Evolutionary conservation across 441 rosid species (phyloP).

Genomic region (Corymbia citriodora): DNA sequence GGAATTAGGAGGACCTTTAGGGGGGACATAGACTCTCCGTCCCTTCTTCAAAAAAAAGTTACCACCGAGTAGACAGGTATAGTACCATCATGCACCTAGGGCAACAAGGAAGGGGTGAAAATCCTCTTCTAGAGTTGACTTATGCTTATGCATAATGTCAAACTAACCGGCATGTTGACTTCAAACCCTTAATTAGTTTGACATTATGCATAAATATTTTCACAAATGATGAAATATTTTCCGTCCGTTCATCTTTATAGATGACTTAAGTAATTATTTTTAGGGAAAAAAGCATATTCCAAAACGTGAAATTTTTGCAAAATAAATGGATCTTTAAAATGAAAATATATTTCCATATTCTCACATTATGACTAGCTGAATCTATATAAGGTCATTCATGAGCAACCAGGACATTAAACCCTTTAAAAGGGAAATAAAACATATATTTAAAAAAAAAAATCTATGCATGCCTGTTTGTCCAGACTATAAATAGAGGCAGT

Average conservation of each 20-base stretch:
- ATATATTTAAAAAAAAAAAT: neutral
- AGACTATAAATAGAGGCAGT: neutral
- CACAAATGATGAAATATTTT: neutral
- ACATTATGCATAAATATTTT: neutral
- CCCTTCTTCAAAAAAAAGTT: no score
- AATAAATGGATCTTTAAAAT: neutral
- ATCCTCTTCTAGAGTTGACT: no score
- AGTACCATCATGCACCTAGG: no score
- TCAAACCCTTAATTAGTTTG: no score
- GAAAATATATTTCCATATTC: neutral
- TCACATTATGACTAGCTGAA: neutral
- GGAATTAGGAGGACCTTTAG: no score
- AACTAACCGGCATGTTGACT: no score
- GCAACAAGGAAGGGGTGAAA: no score
- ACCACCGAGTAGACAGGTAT: no score
- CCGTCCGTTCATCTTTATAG: neutral
- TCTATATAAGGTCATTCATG: neutral
- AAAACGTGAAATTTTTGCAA: neutral
- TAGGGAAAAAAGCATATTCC: neutral
- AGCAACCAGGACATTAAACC: neutral
- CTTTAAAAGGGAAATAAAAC: neutral
- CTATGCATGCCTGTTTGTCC: neutral
- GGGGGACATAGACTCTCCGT: no score
- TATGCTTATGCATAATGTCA: no score
- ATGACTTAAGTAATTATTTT: rapidly evolving